These are phyloP conservation scores for Vinca minor DNA, from an alignment of 257 asterid genomes.

Conservation along the genomic window DNA sequence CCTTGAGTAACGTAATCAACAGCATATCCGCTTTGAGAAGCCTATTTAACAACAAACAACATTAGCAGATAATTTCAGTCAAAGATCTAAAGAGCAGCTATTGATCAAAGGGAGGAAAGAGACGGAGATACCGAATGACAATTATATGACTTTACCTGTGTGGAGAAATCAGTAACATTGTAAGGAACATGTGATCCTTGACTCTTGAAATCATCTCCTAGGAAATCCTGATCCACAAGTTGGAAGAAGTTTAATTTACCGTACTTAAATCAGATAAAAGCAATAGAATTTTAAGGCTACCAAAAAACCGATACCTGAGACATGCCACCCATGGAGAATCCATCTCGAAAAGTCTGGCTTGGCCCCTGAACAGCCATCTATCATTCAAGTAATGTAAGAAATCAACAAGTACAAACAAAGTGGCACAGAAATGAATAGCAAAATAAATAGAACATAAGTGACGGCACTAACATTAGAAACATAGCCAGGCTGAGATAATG, in stretches of 20 bases:
- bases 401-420: neutral
- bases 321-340: conserved; percentile 87
- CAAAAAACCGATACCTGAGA: conserved; percentile 57
- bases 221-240: conserved; percentile 57
- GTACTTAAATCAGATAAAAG: neutral
- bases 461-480: conserved; percentile 63
- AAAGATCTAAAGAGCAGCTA: neutral
- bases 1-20: conserved; percentile 77
- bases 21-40: conserved; percentile 85
- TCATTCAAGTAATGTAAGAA: conserved; percentile 3
- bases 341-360: conserved; percentile 74
- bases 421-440: neutral
- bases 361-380: conserved; percentile 54
- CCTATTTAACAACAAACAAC: conserved; percentile 32
- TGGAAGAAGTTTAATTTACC: conserved; percentile 12
- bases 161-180: conserved; percentile 71
- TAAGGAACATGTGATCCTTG: conserved; percentile 97
- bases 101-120: neutral
- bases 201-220: conserved; percentile 92
- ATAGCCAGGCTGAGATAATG: conserved; percentile 86
- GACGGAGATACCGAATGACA: neutral
- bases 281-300: neutral
- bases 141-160: conserved; percentile 47
- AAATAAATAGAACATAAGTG: conserved; percentile 8
- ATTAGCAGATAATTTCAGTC: neutral